phyloP scores from a whole-genome alignment of 208 protist genomes.

The Naegleria lovaniensis region DNA sequence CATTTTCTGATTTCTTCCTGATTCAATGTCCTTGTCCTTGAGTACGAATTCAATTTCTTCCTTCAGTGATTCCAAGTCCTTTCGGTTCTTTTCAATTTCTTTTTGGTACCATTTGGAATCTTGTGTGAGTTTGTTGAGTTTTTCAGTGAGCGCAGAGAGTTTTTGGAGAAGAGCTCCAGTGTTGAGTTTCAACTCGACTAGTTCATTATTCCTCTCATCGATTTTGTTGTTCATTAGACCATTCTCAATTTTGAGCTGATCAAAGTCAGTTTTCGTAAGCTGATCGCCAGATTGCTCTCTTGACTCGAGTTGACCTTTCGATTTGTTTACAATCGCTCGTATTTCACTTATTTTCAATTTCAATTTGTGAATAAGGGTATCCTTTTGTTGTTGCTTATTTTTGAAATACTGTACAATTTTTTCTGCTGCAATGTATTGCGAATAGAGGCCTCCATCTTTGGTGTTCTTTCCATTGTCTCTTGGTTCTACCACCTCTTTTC shows the following conservation, averaged over 20 bases:
- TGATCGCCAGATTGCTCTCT: conserved; percentile 76
- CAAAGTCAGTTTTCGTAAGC: conserved; percentile 85
- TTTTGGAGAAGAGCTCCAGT: conserved; percentile 82
- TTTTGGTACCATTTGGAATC: conserved; percentile 71
- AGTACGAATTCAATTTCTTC: conserved; percentile 45
- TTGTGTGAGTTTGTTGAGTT: conserved; percentile 64
- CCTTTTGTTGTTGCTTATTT: conserved; percentile 56
- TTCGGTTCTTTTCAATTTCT: conserved; percentile 56
- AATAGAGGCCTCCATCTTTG: conserved; percentile 14
- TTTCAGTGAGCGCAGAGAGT: conserved; percentile 72
- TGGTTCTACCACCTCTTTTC: background rate
- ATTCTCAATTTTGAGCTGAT: conserved; percentile 90
- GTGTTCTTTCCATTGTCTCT: conserved; percentile 48
- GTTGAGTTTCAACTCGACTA: conserved; percentile 83
- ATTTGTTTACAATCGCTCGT: conserved; percentile 65
- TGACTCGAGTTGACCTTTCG: conserved; percentile 72
- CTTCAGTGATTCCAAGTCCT: conserved; percentile 30
- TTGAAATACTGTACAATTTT: conserved; percentile 72
- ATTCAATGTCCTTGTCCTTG: conserved; percentile 58
- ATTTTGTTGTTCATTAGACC: conserved; percentile 80
- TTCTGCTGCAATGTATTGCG: conserved; percentile 52
- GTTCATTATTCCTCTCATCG: conserved; percentile 82
- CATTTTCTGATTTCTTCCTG: conserved; percentile 62
- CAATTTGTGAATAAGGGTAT: conserved; percentile 73
- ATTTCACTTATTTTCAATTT: conserved; percentile 63